Evolutionary conservation across 352 stramenopile genomes (phyloP), one percentile per base, ranked within the genome.

Genomic region (Phytophthora vignae): DNA sequence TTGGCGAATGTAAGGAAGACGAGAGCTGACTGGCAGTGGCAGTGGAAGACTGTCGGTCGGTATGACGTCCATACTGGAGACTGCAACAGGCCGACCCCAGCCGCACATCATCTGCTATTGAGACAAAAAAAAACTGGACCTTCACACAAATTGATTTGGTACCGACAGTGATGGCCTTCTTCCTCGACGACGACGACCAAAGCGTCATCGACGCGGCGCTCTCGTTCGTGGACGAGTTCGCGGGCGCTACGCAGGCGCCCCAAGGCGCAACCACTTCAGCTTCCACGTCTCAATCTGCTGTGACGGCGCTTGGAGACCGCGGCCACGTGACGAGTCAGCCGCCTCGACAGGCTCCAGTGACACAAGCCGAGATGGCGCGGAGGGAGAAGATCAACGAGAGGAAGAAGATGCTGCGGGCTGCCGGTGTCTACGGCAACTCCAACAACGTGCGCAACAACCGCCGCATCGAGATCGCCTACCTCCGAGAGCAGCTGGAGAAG

Each of bases 401-500:
- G 27, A 76, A 69, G 57, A 78, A 78, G 22, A 64, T 65, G 52
- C 38, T 71, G 52, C 67, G 62, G 1, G 52, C 46, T 55, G 67
- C 56, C 9, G 56, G 64, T 21, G 60, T 71, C 17, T 80, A 77
- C 64, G 63, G 63, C 49, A 65, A 80, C 56, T 68, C 76, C 25
- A 83, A 83, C 55, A 58, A 69, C 38, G 72, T 71, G 31, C 71
- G 76, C 57, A 71, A 80, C 49, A 71, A 80, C 42, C 76, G 76
- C 54, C 64, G 67, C 15, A 79, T 78, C 50, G 78, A 86, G 65
- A 74, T 88, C 25, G 22, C 71, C 0, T 83, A 84, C 40, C 60
- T 88, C 5, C 70, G 73, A 11, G 59, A 64, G 2, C 62, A 81
- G 46, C 71, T 85, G 21, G 58, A 71, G 22, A 72, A 83, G 52